Evolutionary conservation across 305 asterid species (phyloP), one percentile per base, ranked within the genome.

Genomic region (Fraxinus velutina): DNA sequence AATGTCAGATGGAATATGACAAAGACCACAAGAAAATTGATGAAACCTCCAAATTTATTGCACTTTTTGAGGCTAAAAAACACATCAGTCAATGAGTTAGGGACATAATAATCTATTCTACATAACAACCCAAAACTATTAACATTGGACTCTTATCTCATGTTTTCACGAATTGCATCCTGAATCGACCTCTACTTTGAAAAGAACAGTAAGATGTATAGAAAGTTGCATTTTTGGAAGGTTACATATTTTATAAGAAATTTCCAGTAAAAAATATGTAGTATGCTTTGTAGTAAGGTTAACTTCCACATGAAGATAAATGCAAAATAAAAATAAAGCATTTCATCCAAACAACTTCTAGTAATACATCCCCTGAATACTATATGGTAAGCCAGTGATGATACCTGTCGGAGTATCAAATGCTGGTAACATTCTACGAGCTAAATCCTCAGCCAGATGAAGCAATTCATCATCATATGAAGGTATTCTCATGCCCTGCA

Each of bases 331-430:
- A 57, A 47, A 64, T 22, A 76, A 73, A 72, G 47, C 32, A 24
- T 36, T 37, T 82, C 75, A 2, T 19, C 4, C 5, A n/a, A 47
- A 60, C 79, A 75, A 64, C 79, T 37, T 27, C 44, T 32, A 36
- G 73, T 36, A 73, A 42, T 50, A 30, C 62, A 52, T 64, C 52
- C 12, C 66, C 37, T 47, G 77, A 79, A 79, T 75, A 76, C 27
- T 77, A 83, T 5, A 27, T 27, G 62, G 2, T 15, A 75, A 50
- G 50, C 52, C 73, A 78, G 73, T 71, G 80, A 78, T 36, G 79
- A 68, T 88, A 95, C 99, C 98, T 86, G 99, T 92, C 55, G 99
- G 99, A 83, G 99, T 95, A 88, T 95, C 99, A 87, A 95, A 95
- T 44, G 99, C 98, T 84, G 99, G 97, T 84, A 95, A 87, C 92